A percentile compares a stretch with the other conserved stretches of the same genome.
phyloP scores from a whole-genome alignment of 2,329 filamentous ascomycete genomes.

The Pseudopithomyces maydicus region DNA sequence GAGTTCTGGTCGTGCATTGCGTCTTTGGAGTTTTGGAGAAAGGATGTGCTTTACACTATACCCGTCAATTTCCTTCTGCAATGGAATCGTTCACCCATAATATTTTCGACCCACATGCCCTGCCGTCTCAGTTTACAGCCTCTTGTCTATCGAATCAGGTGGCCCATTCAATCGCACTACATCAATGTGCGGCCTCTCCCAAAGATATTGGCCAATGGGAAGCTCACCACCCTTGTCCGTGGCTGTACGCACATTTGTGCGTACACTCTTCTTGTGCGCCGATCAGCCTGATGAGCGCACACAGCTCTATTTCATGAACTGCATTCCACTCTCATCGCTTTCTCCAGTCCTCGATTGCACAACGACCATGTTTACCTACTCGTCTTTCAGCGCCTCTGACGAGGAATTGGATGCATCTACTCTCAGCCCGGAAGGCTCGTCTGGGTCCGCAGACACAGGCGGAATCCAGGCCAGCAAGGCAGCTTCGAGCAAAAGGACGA shows the following conservation, averaged over 20 bases:
- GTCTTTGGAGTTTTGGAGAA: constrained; percentile 6
- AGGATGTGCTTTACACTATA: constrained; percentile 8
- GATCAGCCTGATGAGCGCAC: neutral
- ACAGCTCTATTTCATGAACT: neutral
- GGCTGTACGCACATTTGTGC: constrained; percentile 4
- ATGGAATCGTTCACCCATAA: neutral
- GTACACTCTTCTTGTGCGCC: neutral
- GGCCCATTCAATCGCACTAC: neutral
- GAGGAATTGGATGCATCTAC: constrained; percentile 3
- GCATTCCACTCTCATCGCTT: neutral
- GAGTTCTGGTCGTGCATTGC: neutral
- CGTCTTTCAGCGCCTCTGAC: neutral
- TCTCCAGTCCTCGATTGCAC: neutral
- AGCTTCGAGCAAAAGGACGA: neutral
- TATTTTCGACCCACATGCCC: neutral
- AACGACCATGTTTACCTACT: neutral
- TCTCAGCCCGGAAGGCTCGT: neutral
- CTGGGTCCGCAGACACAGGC: neutral
- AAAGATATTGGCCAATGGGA: neutral
- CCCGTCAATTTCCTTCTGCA: neutral
- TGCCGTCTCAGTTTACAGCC: neutral
- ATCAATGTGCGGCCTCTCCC: neutral
- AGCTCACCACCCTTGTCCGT: neutral
- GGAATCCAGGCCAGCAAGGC: neutral
- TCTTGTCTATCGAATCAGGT: neutral